Evolutionary conservation across 805 yeast species (phyloP).

Genomic region (Zygotorulaspora florentina): DNA sequence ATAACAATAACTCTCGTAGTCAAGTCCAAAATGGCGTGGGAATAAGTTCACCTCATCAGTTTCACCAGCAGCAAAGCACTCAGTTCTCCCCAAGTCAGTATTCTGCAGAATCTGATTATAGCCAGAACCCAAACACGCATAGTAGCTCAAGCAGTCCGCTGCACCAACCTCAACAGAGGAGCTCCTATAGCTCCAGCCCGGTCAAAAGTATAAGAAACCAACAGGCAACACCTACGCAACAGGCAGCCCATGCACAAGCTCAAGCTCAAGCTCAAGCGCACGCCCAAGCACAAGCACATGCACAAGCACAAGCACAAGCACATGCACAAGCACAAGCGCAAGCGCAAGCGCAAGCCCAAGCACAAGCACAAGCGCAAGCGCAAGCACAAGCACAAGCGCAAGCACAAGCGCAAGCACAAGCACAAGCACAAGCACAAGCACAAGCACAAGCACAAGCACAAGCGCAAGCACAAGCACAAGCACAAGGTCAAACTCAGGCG

Average conservation of each 20-base stretch:
- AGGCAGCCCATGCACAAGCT: conserved; percentile 12
- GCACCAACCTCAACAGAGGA: conserved; percentile 25
- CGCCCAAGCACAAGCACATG: conserved; percentile 28
- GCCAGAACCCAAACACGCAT: conserved; percentile 10
- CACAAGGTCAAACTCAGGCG: conserved; percentile 23
- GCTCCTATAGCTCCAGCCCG: conserved; percentile 21
- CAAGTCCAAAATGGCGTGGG: conserved; percentile 15
- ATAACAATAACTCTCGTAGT: conserved; percentile 30
- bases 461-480: conserved; percentile 24
- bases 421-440: conserved; percentile 19
- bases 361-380: conserved; percentile 23
- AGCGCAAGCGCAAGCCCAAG: conserved; percentile 24
- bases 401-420: conserved; percentile 25
- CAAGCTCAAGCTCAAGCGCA: conserved; percentile 10
- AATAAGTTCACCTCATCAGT: conserved; percentile 5
- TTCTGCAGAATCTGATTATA: conserved; percentile 28
- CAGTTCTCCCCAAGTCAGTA: conserved; percentile 30
- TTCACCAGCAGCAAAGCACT: conserved; percentile 11
- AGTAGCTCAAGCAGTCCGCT: conserved; percentile 27
- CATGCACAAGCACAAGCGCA: conserved; percentile 34
- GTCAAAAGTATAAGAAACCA: conserved; percentile 22
- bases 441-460: conserved; percentile 28
- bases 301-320: conserved; percentile 34
- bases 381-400: conserved; percentile 28
- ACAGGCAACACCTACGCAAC: conserved; percentile 4